Evolutionary conservation across 176 grass and related monocot genomes (phyloP).

Genomic region (Triticum turgidum): DNA sequence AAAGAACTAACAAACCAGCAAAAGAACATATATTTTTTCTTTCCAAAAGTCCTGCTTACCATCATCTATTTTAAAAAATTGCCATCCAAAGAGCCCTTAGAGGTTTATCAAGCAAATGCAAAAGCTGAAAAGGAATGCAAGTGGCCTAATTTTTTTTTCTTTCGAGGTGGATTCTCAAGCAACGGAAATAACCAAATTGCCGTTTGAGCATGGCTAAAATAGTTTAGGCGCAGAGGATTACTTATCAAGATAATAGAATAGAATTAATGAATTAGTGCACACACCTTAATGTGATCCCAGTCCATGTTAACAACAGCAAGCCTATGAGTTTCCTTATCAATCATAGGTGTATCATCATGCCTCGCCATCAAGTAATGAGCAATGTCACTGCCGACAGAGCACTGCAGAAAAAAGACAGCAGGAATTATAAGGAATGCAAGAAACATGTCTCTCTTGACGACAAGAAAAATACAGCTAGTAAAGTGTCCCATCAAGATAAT

Average conservation of each 20-base stretch:
- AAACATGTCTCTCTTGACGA: not conserved
- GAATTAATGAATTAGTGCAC: not conserved
- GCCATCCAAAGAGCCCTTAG: not conserved
- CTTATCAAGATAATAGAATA: constrained; percentile 8
- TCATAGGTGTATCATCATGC: constrained; percentile 73
- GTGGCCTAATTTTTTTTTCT: not conserved
- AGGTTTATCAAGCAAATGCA: not conserved
- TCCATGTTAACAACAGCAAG: constrained; percentile 93
- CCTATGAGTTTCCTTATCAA: constrained; percentile 70
- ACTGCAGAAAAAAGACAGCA: constrained; percentile 17
- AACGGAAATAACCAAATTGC: not conserved
- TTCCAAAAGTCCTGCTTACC: not conserved
- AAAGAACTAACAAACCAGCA: not conserved
- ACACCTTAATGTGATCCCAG: constrained; percentile 92
- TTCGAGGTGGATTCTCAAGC: not conserved
- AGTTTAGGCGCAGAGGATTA: not conserved
- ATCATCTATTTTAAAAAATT: not conserved
- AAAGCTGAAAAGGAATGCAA: not conserved
- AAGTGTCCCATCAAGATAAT: not conserved
- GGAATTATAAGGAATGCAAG: constrained; percentile 3
- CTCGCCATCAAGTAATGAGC: constrained; percentile 61
- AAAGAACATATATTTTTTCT: not conserved
- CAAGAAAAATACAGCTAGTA: not conserved
- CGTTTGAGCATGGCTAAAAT: not conserved
- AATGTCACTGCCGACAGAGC: constrained; percentile 68